A percentile compares a stretch with the other conserved stretches of the same genome.
These are phyloP conservation scores for Suillus subaureus DNA, from an alignment of 768 basidiomycete species.

Conservation along the genomic window DNA sequence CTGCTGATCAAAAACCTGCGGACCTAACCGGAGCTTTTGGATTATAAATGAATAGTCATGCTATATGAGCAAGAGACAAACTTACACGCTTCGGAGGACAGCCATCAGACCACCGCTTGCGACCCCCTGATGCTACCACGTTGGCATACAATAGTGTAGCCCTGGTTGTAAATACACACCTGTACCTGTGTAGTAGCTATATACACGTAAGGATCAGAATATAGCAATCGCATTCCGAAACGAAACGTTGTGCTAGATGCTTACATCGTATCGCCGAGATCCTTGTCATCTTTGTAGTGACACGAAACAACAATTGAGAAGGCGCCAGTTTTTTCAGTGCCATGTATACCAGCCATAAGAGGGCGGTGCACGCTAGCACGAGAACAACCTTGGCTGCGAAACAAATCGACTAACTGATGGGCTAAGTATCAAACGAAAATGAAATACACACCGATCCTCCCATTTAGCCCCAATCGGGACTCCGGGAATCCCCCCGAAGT, in stretches of 20 bases:
- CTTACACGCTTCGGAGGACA: conserved; percentile 26
- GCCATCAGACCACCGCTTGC: conserved; percentile 11
- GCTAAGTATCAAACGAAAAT: background rate
- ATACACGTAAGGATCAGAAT: conserved; percentile 6
- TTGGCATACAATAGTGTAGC: background rate
- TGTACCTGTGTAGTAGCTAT: conserved; percentile 31
- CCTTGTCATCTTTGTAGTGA: conserved; percentile 26
- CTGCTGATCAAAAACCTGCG: conserved; percentile 25
- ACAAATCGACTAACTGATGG: background rate
- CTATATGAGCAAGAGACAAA: background rate
- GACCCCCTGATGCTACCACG: conserved; percentile 17
- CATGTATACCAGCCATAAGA: conserved; percentile 20
- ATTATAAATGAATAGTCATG: background rate
- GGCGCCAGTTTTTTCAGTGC: conserved; percentile 13
- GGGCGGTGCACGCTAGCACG: conserved; percentile 22
- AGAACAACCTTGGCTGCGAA: conserved; percentile 14
- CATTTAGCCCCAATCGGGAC: conserved; percentile 25
- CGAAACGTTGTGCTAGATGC: background rate
- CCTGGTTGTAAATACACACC: conserved; percentile 4
- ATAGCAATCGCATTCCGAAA: background rate
- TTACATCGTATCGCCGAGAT: conserved; percentile 30
- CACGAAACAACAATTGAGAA: conserved; percentile 25
- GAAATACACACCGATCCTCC: conserved; percentile 18
- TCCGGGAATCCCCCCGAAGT: conserved; percentile 27
- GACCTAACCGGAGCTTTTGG: conserved; percentile 21